Base-by-base conservation (phyloP, 306 rosid genomes). In the Mucuna pruriens region DNA sequence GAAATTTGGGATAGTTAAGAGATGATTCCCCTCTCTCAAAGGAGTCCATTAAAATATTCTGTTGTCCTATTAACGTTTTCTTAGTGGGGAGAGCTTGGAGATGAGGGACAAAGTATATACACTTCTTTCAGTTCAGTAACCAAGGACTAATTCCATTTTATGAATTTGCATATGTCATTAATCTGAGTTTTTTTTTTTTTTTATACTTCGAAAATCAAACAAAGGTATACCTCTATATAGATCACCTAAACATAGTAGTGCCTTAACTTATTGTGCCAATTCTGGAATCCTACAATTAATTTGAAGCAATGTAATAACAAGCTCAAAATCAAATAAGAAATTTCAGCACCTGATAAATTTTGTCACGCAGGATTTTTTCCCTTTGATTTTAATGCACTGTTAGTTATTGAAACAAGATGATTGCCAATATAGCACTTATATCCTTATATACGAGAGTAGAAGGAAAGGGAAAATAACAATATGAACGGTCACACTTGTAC, bases 361-460 rank as follows among this genome's bases (percentile, higher is more conserved):
- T 51, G 40, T 12, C 42, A 29, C 13, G n/a, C 61, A 26, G 4
- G 13, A 20, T 9, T 11, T 10, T 73, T 12, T 54, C 3, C 57
- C 19, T 34, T 12, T 51, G 4, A 51, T 63, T 78, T 65, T 38
- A 38, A 8, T 78, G 19, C 67, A 78, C 51, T 64, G 42, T n/a
- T 33, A 36, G 46, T 25, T 5, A 1, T 34, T 29, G 0, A 36
- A 39, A 39, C 39, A 7, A 31, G 22, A 63, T 20, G 61, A 7
- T 11, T 57, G 20, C 16, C 8, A 11, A 38, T 65, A 45, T 9
- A 46, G 29, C 52, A 80, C 16, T 23, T 19, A 51, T 58, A n/a
- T n/a, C n/a, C 22, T 16, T 9, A 58, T 29, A 3, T n/a, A 19
- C 20, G 10, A 31, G 77, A 69, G 36, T 29, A 20, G 40, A 74